Evolutionary conservation across 495 filamentous ascomycete genomes (phyloP).

Genomic region (Cladorrhinum samala): DNA sequence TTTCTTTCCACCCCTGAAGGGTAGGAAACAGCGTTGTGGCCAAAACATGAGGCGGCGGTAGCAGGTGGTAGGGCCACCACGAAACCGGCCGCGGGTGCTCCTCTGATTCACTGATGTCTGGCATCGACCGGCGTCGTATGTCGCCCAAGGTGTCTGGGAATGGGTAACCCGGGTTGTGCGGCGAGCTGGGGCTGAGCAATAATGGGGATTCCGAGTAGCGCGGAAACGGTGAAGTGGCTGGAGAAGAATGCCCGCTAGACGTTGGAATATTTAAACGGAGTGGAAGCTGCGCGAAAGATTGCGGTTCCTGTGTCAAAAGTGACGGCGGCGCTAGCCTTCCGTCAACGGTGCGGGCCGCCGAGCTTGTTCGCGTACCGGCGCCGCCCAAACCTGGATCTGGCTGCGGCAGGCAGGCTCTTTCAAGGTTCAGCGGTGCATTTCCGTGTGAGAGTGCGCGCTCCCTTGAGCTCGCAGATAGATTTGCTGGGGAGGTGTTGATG

Average conservation of each 20-base stretch:
- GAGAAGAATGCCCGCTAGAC: constrained; percentile 43
- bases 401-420: constrained; percentile 2
- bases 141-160: constrained; percentile 21
- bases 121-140: constrained; percentile 19
- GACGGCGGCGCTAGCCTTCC: constrained; percentile 26
- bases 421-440: constrained; percentile 21
- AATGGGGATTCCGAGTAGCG: constrained; percentile 38
- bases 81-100: constrained; percentile 36
- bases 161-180: constrained; percentile 33
- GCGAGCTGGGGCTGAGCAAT: constrained; percentile 41
- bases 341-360: constrained; percentile 20
- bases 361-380: constrained; percentile 18
- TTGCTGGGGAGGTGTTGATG: constrained; percentile 8
- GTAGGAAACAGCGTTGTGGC: constrained; percentile 81
- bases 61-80: constrained; percentile 71
- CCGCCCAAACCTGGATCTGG: constrained; percentile 1
- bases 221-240: constrained; percentile 38
- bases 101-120: constrained; percentile 42
- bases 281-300: neutral
- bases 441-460: constrained; percentile 29
- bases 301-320: neutral
- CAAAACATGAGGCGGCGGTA: constrained; percentile 66
- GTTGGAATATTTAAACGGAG: constrained; percentile 27
- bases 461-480: constrained; percentile 8
- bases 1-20: constrained; percentile 69